A percentile compares a stretch with the other conserved stretches of the same genome.
Evolutionary conservation across 2,329 filamentous ascomycete species (phyloP).

Genomic region (Lecanicillium sp.): DNA sequence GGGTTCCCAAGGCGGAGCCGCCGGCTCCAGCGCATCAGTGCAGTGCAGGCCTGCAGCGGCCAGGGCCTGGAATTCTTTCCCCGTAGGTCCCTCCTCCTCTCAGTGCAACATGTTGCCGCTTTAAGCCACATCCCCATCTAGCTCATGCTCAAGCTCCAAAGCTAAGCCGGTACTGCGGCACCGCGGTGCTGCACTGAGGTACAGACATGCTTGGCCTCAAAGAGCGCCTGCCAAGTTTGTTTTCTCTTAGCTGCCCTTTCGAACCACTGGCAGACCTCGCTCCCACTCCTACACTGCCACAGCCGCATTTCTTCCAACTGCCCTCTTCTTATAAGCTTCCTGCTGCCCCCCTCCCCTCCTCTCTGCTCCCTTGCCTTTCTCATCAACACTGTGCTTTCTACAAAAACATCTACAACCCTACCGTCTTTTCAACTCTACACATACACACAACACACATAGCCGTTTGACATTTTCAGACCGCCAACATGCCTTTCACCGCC

Average conservation of each 20-base stretch:
- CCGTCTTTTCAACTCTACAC: slow-evolving; percentile 1
- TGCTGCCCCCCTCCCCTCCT: slow-evolving; percentile 2
- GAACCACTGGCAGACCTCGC: too few relatives aligned
- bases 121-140: too few relatives aligned
- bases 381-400: background rate
- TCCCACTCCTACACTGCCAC: too few relatives aligned
- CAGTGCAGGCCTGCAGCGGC: too few relatives aligned
- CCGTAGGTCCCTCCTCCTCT: too few relatives aligned
- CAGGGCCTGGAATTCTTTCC: too few relatives aligned
- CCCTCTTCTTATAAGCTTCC: slow-evolving; percentile 12
- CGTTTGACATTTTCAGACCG: slow-evolving; percentile 14
- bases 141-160: too few relatives aligned
- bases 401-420: background rate
- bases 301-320: too few relatives aligned
- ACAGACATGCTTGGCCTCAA: too few relatives aligned
- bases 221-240: background rate
- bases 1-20: slow-evolving; percentile 7
- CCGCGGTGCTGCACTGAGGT: too few relatives aligned
- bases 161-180: too few relatives aligned
- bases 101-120: too few relatives aligned
- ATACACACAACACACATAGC: background rate
- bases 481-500: slow-evolving; percentile 53
- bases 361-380: slow-evolving; percentile 10
- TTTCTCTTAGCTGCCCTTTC: background rate
- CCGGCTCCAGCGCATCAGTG: background rate